phyloP scores from a whole-genome alignment of 306 rosid genomes.

The Ziziphus jujuba region DNA sequence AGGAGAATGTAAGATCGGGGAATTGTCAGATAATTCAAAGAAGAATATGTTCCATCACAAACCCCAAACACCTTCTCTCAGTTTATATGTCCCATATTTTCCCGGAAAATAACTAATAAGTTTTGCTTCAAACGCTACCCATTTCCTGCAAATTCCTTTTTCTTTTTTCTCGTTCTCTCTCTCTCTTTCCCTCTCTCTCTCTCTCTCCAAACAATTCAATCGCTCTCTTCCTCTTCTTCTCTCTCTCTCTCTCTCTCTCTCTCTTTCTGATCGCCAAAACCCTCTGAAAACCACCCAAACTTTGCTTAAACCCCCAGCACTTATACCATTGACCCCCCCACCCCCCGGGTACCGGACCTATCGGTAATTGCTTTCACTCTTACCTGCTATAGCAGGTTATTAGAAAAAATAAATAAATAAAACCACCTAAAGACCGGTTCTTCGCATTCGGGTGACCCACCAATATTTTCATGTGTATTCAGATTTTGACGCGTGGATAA shows the following conservation, averaged over 20 bases:
- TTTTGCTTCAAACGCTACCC: constrained; percentile 29
- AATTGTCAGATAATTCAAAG: constrained; percentile 34
- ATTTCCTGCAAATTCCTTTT: constrained; percentile 23
- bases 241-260: constrained; percentile 26
- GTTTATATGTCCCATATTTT: constrained; percentile 34
- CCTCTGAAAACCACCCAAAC: constrained; percentile 57
- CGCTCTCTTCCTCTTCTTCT: constrained; percentile 29
- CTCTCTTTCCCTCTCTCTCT: constrained; percentile 23
- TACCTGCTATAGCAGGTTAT: constrained; percentile 56
- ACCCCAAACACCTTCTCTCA: constrained; percentile 19
- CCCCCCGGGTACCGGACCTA: constrained; percentile 59
- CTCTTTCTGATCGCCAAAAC: constrained; percentile 63
- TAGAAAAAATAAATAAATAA: too few relatives aligned
- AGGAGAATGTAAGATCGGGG: constrained; percentile 51
- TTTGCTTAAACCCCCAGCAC: constrained; percentile 74
- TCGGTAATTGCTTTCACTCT: constrained; percentile 34
- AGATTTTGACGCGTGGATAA: constrained; percentile 46
- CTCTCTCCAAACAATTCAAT: constrained; percentile 16
- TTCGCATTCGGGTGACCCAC: constrained; percentile 49
- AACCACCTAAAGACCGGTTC: constrained; percentile 75
- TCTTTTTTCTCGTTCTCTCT: constrained; percentile 23
- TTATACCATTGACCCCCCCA: constrained; percentile 69
- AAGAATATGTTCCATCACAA: constrained; percentile 16
- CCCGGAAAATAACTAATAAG: constrained; percentile 4
- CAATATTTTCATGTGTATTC: not conserved